Base-by-base conservation (phyloP, 2,329 filamentous ascomycete species). In the Ceratocystis lukuohia region DNA sequence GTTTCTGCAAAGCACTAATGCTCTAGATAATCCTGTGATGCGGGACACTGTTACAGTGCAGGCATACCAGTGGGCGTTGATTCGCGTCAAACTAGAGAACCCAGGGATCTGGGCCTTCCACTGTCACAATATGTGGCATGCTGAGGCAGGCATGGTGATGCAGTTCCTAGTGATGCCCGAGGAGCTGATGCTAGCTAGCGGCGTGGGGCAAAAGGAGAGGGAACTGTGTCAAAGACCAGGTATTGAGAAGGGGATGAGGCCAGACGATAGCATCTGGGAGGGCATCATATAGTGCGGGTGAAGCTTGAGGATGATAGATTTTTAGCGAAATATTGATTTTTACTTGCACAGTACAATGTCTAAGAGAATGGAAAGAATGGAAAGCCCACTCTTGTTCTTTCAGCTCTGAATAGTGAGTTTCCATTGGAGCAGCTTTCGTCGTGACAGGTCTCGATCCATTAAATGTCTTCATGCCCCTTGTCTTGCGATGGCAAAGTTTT, bases 121-220 rank as follows among this genome's bases (percentile, higher is more conserved):
- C 71, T 85, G 82, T 69, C 82, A 85, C 69, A 79, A 84, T 67
- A 75, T 77, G 0, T 85, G 83, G 83, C 83, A 85, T 70, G 76
- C 78, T 0, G 81, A 83, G 69, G 79, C 82, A 1, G 82, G 83
- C 1, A 77, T 85, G 75, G 67, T 80, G 41, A 86, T 86, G 84
- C 81, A 84, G 72, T 79, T 87, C 65, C 70, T 77, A 10, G 75
- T 74, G 0, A 65, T 62, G 50, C 46, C 57, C 10, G 64, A 64
- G 28, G 30, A 66, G 30, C 48, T 66, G 12, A 30, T 57, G 8
- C 7, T 46, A 33, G 10, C 3, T 5, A 56, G 17, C 30, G 61
- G 64, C 7, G 48, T 68, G 7, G 61, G 64, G 28, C 46, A 70
- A 0, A 66, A 70, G 3, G 70, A 72, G 37, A 69, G 67, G 7